Evolutionary conservation across 179 eudicot species (phyloP), one percentile per base, ranked within the genome.

Genomic region (Heliamphora pulchella): DNA sequence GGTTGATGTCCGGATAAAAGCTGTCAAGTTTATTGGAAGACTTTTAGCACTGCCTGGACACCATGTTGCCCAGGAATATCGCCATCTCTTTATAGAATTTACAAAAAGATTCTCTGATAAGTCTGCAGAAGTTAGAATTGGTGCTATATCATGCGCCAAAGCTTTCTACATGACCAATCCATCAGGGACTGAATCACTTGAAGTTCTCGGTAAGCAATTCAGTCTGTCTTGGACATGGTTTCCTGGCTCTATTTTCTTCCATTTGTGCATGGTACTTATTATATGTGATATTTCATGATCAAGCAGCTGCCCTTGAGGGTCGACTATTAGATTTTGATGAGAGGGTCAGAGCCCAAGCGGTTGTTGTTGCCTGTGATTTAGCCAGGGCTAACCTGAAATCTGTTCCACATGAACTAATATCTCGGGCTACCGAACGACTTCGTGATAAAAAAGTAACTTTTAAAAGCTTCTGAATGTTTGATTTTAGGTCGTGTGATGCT

Each of bases 1-100:
- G 89, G 98, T 94, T 86, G 99, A 96, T 88, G 92, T 89, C 67
- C 90, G 99, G 74, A 89, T 96, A 79, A 92, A 92, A 86, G 91
- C 94, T 83, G 88, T 92, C 62, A 86, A 87, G 75, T 81, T 94
- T 80, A 83, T 92, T 66, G 97, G 90, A 77, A 90, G 87, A 81
- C 92, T 96, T 83, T 82, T 96, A 76, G 70, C 81, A n/a, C 79
- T 91, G 78, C 90, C 87, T 39, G 87, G 90, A 68, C 84, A 80
- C 77, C 80, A 84, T 80, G 76, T 82, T 77, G 85, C 84, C 59
- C 86, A 85, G 61, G 90, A 89, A 53, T 88, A 91, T 82, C 91
- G 83, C 76, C 88, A 84, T 71, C 86, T 96, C 69, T 88, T 88
- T 70, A 75, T 82, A 71, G 98, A 94, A 84, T 91, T 94, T 81